Evolutionary conservation across 805 yeast genomes (phyloP).

Genomic region (Candida maesae): DNA sequence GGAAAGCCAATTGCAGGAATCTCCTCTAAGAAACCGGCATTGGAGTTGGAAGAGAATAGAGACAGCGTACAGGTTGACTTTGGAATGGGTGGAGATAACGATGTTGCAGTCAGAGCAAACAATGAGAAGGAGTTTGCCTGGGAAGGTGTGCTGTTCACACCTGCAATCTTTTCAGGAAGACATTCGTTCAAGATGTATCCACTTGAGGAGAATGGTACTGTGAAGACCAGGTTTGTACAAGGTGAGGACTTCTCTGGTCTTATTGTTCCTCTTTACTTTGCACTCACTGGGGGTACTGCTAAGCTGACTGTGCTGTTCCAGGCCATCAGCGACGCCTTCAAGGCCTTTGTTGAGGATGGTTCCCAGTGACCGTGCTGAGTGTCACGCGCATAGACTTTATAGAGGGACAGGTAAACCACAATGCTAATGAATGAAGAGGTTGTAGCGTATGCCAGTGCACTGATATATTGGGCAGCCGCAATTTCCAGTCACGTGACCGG

Average conservation of each 20-base stretch:
- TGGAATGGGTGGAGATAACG: not conserved
- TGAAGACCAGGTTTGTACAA: not conserved
- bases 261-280: constrained; percentile 1
- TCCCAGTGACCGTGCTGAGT: not conserved
- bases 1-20: not conserved
- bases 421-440: too few relatives aligned
- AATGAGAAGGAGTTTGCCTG: constrained; percentile 1
- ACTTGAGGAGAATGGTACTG: not conserved
- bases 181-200: constrained; percentile 3
- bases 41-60: not conserved
- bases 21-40: not conserved
- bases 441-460: too few relatives aligned
- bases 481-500: too few relatives aligned
- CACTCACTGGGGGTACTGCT: not conserved
- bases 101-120: constrained; percentile 1
- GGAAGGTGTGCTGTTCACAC: not conserved
- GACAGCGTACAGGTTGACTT: not conserved
- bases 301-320: not conserved
- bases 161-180: constrained; percentile 1
- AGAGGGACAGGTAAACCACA: too few relatives aligned
- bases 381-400: constrained; percentile 5
- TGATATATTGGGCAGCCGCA: too few relatives aligned
- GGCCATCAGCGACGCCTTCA: not conserved
- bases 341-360: constrained; percentile 1
- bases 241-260: constrained; percentile 3